These are phyloP conservation scores for Fomitopsis betulina DNA, from an alignment of 1,284 basidiomycete species.

Conservation along the genomic window DNA sequence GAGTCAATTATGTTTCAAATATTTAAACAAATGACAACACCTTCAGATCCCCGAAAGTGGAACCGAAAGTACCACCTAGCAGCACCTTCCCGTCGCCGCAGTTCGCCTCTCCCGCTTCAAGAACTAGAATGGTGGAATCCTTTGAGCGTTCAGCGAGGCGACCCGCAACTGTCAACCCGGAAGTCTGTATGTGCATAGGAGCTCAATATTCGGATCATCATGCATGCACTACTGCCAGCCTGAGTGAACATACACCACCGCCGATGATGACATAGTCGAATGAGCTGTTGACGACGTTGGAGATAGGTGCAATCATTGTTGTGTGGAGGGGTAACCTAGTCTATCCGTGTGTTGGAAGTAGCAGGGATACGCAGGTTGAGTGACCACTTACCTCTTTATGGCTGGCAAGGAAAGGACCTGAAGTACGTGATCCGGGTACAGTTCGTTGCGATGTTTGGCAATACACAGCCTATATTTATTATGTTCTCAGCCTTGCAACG, in stretches of 20 bases:
- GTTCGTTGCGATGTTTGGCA: no score
- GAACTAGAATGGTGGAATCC: slow-evolving; percentile 28
- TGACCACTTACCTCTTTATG: no score
- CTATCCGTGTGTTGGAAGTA: no score
- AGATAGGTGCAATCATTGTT: slow-evolving; percentile 3
- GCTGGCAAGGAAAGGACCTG: no score
- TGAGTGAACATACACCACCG: slow-evolving; percentile 5
- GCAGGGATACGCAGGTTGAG: no score
- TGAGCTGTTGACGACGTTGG: slow-evolving; percentile 8
- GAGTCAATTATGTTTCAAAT: background rate
- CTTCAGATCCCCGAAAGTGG: background rate
- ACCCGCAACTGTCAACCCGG: slow-evolving; percentile 22
- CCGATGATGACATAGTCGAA: slow-evolving; percentile 21
- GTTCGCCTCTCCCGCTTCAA: slow-evolving; percentile 34
- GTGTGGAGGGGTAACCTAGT: background rate
- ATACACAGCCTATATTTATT: no score
- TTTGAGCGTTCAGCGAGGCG: slow-evolving; percentile 22
- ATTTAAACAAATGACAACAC: background rate
- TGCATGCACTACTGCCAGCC: background rate
- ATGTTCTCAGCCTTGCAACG: no score
- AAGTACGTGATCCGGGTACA: no score
- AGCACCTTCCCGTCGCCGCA: slow-evolving; percentile 27
- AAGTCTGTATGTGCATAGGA: slow-evolving; percentile 1
- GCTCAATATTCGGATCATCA: background rate
- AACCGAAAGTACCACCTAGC: slow-evolving; percentile 11